Evolutionary conservation across 2,329 filamentous ascomycete genomes (phyloP).

Genomic region (Fusarium concolor): DNA sequence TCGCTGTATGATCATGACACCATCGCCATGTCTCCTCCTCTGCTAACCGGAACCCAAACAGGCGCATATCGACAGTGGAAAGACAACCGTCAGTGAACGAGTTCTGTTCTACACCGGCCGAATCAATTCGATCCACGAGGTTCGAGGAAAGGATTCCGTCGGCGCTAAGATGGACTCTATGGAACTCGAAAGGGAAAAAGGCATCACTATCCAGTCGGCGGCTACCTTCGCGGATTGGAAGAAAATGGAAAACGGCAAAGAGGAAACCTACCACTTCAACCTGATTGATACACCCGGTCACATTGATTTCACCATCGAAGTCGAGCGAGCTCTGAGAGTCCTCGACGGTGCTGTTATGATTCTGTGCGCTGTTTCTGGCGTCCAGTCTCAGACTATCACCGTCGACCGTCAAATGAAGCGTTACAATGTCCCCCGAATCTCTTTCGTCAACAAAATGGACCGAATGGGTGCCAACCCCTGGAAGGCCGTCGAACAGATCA

Average conservation of each 20-base stretch:
- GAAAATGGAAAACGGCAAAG: slow-evolving; percentile 84
- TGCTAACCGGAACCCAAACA: slow-evolving; percentile 51
- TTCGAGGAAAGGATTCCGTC: slow-evolving; percentile 91
- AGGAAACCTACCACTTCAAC: slow-evolving; percentile 96
- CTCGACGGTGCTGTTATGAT: slow-evolving; percentile 99
- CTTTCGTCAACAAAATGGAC: slow-evolving; percentile 99
- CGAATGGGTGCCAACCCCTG: slow-evolving; percentile 98
- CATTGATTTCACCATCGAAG: slow-evolving; percentile 99
- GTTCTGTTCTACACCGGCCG: slow-evolving; percentile 98
- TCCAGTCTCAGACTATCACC: slow-evolving; percentile 97
- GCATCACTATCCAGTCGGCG: slow-evolving; percentile 98
- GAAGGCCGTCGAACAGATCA: slow-evolving; percentile 98
- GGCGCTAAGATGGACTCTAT: slow-evolving; percentile 99
- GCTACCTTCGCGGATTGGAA: slow-evolving; percentile 98
- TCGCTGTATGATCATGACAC: slow-evolving; percentile 72
- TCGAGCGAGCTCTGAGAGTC: slow-evolving; percentile 93
- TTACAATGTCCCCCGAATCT: slow-evolving; percentile 95
- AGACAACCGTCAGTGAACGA: slow-evolving; percentile 95
- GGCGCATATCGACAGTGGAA: slow-evolving; percentile 98
- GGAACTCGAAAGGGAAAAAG: slow-evolving; percentile 98
- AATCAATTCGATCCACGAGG: slow-evolving; percentile 97
- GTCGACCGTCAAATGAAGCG: slow-evolving; percentile 99
- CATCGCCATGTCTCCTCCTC: neutral
- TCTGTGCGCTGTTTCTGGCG: slow-evolving; percentile 94
- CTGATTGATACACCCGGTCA: slow-evolving; percentile 98